Conservation (phyloP, 2,329 filamentous ascomycete genomes). For the Cladosporium sp. region DNA sequence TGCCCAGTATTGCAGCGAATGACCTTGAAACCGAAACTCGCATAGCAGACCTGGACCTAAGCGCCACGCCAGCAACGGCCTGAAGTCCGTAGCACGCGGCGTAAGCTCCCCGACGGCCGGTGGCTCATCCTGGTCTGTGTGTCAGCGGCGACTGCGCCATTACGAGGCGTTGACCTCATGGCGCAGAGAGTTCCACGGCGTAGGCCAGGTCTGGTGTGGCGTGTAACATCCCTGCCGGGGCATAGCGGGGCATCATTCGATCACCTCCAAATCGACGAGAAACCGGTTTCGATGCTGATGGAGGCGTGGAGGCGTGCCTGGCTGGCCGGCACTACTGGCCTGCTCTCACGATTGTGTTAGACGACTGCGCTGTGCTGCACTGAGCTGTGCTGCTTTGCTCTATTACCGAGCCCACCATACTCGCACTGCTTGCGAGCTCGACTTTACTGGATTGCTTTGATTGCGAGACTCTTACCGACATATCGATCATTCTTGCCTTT, state of each 20-base stretch:
- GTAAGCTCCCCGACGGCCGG: neutral
- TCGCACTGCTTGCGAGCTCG: neutral
- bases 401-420: neutral
- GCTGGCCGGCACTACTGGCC: neutral
- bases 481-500: neutral
- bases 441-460: neutral
- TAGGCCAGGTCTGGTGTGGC: slow-evolving; percentile 3
- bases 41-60: neutral
- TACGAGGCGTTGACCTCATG: slow-evolving; percentile 12
- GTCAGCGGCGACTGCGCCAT: slow-evolving; percentile 2
- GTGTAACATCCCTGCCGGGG: neutral
- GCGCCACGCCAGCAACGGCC: slow-evolving; percentile 3
- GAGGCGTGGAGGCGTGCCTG: neutral
- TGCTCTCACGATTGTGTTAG: neutral
- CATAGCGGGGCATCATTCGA: slow-evolving; percentile 6
- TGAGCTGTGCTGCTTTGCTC: neutral
- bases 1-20: neutral
- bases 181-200: slow-evolving; percentile 7
- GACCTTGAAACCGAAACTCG: neutral
- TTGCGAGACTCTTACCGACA: neutral
- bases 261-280: slow-evolving; percentile 7
- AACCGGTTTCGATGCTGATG: slow-evolving; percentile 8
- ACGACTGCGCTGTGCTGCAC: neutral
- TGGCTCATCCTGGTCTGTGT: neutral
- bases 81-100: neutral